phyloP scores from a whole-genome alignment of 2,329 filamentous ascomycete genomes.

The Aspergillus flavus region DNA sequence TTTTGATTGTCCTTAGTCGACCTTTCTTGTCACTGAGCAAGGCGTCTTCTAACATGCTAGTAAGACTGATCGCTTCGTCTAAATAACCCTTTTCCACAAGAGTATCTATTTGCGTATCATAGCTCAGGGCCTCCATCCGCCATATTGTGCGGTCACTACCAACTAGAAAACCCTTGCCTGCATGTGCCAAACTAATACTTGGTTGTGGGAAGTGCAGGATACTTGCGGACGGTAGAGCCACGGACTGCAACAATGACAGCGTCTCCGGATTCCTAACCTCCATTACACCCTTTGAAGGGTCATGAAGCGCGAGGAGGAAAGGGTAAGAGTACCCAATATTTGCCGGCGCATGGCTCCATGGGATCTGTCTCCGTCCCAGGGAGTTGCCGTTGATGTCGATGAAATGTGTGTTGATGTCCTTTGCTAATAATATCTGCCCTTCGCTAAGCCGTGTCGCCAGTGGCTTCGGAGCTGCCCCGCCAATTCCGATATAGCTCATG shows the following conservation, averaged over 20 bases:
- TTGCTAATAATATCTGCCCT: conserved; percentile 88
- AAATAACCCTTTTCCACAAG: conserved; percentile 73
- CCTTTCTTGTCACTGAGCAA: conserved; percentile 80
- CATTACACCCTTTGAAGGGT: conserved; percentile 77
- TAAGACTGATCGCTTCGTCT: conserved; percentile 88
- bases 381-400: conserved; percentile 82
- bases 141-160: conserved; percentile 89
- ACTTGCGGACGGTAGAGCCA: conserved; percentile 77
- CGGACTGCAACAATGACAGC: conserved; percentile 82
- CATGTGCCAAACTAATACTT: conserved; percentile 90
- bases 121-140: conserved; percentile 93
- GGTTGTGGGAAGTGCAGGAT: conserved; percentile 90
- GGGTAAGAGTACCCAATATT: conserved; percentile 95
- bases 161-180: conserved; percentile 92
- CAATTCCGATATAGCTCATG: conserved; percentile 97
- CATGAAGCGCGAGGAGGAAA: conserved; percentile 84
- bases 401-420: conserved; percentile 94
- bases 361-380: conserved; percentile 82
- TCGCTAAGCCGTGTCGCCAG: conserved; percentile 80
- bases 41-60: conserved; percentile 90
- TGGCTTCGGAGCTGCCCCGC: conserved; percentile 87
- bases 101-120: conserved; percentile 84
- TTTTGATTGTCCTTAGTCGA: conserved; percentile 81
- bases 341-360: conserved; percentile 86
- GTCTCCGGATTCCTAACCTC: conserved; percentile 94